A percentile compares a stretch with the other conserved stretches of the same genome.
These are phyloP conservation scores for Lentinus tigrinus DNA, from an alignment of 768 basidiomycete species.

Conservation along the genomic window DNA sequence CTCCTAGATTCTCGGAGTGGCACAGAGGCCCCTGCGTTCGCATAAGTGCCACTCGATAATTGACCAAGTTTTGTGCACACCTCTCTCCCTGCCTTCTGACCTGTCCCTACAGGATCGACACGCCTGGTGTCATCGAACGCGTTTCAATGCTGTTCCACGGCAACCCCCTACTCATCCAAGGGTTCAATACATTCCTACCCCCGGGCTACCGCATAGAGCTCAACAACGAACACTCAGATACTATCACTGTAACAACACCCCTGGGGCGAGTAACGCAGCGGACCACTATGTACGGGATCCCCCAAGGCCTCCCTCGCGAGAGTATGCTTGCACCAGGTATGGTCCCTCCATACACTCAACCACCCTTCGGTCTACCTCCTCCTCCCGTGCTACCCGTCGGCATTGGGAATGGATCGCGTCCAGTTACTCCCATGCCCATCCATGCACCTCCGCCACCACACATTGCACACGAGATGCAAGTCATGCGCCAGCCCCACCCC, in stretches of 20 bases:
- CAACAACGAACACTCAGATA: slow-evolving; percentile 69
- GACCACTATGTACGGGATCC: slow-evolving; percentile 41
- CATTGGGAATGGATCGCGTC: slow-evolving; percentile 47
- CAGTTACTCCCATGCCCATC: slow-evolving; percentile 46
- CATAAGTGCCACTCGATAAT: not conserved
- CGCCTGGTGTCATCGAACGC: slow-evolving; percentile 94
- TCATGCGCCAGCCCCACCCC: slow-evolving; percentile 32
- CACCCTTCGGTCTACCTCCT: slow-evolving; percentile 19
- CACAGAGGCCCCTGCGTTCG: not conserved
- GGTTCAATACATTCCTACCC: slow-evolving; percentile 97
- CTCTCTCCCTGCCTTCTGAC: not conserved
- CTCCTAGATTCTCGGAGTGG: not conserved
- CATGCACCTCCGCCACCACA: slow-evolving; percentile 29
- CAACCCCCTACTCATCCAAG: slow-evolving; percentile 87
- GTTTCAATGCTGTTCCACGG: slow-evolving; percentile 92
- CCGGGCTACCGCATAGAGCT: slow-evolving; percentile 92
- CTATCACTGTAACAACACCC: slow-evolving; percentile 82
- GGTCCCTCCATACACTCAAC: slow-evolving; percentile 22
- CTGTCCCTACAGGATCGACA: slow-evolving; percentile 73
- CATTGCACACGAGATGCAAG: slow-evolving; percentile 12
- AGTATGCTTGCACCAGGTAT: slow-evolving; percentile 21
- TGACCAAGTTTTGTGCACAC: slow-evolving; percentile 2
- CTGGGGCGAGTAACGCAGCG: slow-evolving; percentile 68
- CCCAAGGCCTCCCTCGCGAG: slow-evolving; percentile 31
- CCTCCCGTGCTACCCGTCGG: slow-evolving; percentile 31